Evolutionary conservation across 2,329 filamentous ascomycete species (phyloP), one percentile per base, ranked within the genome.

Genomic region (Arthroderma sp.): DNA sequence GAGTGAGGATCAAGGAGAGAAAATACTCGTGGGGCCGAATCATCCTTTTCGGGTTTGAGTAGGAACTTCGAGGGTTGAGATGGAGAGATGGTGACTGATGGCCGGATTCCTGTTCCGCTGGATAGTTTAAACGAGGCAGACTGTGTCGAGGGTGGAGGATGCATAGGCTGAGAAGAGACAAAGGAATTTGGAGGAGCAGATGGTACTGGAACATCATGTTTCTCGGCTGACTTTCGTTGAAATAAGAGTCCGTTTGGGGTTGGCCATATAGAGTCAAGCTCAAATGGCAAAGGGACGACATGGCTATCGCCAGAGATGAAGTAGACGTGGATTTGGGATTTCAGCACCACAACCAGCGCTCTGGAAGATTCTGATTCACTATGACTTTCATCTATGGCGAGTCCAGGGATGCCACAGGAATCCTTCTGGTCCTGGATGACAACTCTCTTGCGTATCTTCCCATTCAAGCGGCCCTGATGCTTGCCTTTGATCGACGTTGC

Each of bases 281-380:
- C 91, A 67, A 98, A 98, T 1, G 91, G 91, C 67, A 98, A 82
- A 69, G 95, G 89, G 52, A 97, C 80, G 59, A 95, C 82, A 78
- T 98, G 88, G 67, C 82, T 93, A 35, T 88, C 85, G 19, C 91
- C 91, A 1, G 87, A 82, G 38, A 97, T 80, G 68, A 94, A 96
- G 76, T 91, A 94, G 62, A 98, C 83, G 68, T 97, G 91, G 21
- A 88, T 90, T 68, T 97, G 91, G 0, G 88, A 91, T 72, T 88
- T 91, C 63, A 98, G 81, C 63, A 97, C 87, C 54, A 98, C 87
- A 6, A 97, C 88, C 60, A 98, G 74, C 3, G 91, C 90, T 66
- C 85, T 68, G 65, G 75, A 68, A 62, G 70, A 57, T 25, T 66
- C 64, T 47, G 65, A 56, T 63, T 63, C 28, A 56, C 58, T 51